Evolutionary conservation across 164 flowering plant genomes (phyloP).

Genomic region (Platanus orientalis): DNA sequence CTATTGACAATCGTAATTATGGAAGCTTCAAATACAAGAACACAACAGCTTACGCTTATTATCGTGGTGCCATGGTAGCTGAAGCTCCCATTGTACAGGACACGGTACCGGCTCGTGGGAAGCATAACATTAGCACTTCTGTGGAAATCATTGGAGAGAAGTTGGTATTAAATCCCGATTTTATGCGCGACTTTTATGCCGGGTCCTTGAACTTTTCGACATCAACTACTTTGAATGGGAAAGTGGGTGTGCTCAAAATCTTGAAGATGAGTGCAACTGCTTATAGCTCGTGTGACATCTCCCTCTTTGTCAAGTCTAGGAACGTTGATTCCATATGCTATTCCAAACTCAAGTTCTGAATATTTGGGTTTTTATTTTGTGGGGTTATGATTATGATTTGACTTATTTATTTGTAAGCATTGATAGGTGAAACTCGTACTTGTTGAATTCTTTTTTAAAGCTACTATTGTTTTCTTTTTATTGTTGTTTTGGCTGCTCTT

Average conservation of each 20-base stretch:
- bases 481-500: too few species aligned
- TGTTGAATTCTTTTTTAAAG: too few species aligned
- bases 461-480: too few species aligned
- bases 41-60: constrained; percentile 21
- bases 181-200: constrained; percentile 12
- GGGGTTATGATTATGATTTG: too few species aligned
- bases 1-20: constrained; percentile 35
- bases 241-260: constrained; percentile 27
- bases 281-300: constrained; percentile 24
- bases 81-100: constrained; percentile 27
- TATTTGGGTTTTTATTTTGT: too few species aligned
- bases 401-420: too few species aligned
- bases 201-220: constrained; percentile 40
- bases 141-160: constrained; percentile 23
- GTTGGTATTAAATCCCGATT: constrained; percentile 14
- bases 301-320: constrained; percentile 12
- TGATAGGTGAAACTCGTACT: too few species aligned
- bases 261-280: constrained; percentile 27
- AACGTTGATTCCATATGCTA: constrained; percentile 21
- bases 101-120: constrained; percentile 22
- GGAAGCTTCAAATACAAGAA: constrained; percentile 32
- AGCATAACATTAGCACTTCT: constrained; percentile 25
- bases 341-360: constrained; percentile 20
- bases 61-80: constrained; percentile 28
- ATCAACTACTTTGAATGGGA: constrained; percentile 25